Evolutionary conservation across 768 basidiomycete genomes (phyloP).

Genomic region (Cystofilobasidium capitatum): DNA sequence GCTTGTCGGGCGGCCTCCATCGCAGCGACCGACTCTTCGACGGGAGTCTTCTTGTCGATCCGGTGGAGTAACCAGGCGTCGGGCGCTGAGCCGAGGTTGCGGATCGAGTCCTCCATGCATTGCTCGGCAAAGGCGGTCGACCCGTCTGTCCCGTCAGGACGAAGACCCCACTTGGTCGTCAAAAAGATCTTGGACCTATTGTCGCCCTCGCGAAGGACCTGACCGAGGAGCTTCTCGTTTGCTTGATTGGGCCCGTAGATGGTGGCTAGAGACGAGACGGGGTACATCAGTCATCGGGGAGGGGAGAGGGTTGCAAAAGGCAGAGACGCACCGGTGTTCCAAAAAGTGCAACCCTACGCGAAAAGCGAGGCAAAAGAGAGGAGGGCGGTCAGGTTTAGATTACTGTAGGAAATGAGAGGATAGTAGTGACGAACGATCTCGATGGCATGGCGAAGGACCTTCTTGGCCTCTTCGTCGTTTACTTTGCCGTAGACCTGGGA

Average conservation of each 20-base stretch:
- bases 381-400: background rate
- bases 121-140: background rate
- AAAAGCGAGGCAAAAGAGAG: background rate
- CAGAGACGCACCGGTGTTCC: too few species aligned
- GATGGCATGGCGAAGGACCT: background rate
- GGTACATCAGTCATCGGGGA: too few species aligned
- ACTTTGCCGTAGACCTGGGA: background rate
- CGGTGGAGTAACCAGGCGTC: constrained; percentile 22
- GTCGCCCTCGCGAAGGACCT: background rate
- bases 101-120: background rate
- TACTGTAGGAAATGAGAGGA: background rate
- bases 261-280: too few species aligned
- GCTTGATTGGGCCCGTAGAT: background rate
- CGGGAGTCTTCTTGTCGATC: constrained; percentile 30
- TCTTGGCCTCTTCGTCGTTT: background rate
- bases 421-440: background rate
- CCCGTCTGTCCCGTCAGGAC: too few species aligned
- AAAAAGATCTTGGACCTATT: background rate
- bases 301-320: too few species aligned
- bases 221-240: constrained; percentile 1
- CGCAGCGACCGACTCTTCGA: constrained; percentile 30
- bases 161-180: constrained; percentile 1
- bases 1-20: constrained; percentile 29
- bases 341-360: background rate
- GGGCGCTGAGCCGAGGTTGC: background rate